phyloP scores from a whole-genome alignment of 148 eudicot species.

The Salicornia ramosissima region DNA sequence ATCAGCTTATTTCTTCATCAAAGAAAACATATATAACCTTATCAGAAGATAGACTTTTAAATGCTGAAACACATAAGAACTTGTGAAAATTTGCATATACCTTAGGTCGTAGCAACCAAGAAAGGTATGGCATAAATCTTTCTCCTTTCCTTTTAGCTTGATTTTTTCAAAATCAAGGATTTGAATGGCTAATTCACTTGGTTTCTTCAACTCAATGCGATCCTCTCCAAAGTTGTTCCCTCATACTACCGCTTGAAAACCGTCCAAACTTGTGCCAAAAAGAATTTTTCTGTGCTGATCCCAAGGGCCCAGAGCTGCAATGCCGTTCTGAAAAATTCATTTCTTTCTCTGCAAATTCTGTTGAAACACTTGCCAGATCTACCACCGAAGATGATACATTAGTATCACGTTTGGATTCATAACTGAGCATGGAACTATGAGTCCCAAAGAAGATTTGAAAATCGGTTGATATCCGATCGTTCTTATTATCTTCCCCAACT shows the following conservation, averaged over 20 bases:
- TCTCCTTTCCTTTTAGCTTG: not conserved
- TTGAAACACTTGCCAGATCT: slow-evolving; percentile 42
- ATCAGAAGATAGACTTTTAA: not conserved
- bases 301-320: slow-evolving; percentile 65
- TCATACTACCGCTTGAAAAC: slow-evolving; percentile 53
- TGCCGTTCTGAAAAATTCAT: slow-evolving; percentile 38
- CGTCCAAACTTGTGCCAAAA: slow-evolving; percentile 63
- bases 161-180: not conserved
- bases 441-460: slow-evolving; percentile 33
- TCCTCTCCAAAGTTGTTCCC: slow-evolving; percentile 42
- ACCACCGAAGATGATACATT: slow-evolving; percentile 43
- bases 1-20: not conserved
- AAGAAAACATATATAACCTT: not conserved
- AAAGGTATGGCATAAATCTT: not conserved
- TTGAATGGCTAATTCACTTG: not conserved
- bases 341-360: slow-evolving; percentile 33
- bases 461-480: slow-evolving; percentile 31
- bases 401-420: slow-evolving; percentile 34
- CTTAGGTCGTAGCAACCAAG: not conserved
- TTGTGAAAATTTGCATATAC: not conserved
- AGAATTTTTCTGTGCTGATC: slow-evolving; percentile 34
- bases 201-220: slow-evolving; percentile 23
- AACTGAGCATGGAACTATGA: slow-evolving; percentile 21
- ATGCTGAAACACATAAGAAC: not conserved
- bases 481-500: slow-evolving; percentile 26